Evolutionary conservation across 1,284 basidiomycete genomes (phyloP).

Genomic region (Rugosomyces carneus): DNA sequence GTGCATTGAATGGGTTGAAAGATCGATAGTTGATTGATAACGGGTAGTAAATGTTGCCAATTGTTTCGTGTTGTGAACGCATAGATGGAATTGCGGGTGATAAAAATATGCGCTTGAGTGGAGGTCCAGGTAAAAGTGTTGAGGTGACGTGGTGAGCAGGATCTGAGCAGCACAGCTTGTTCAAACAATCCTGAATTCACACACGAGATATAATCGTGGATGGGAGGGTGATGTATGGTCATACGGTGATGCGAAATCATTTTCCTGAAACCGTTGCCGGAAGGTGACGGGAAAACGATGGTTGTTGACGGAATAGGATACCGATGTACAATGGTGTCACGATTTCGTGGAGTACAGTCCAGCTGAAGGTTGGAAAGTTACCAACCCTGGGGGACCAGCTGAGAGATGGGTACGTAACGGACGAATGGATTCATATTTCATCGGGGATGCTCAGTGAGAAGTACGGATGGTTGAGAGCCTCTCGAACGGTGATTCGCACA

Average conservation of each 20-base stretch:
- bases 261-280: constrained; percentile 4
- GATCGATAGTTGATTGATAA: constrained; percentile 2
- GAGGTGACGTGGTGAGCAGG: neutral
- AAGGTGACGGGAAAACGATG: constrained; percentile 7
- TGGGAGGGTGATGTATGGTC: neutral
- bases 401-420: constrained; percentile 9
- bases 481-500: constrained; percentile 79
- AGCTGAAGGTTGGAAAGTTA: neutral
- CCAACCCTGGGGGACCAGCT: constrained; percentile 1
- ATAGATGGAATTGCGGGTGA: neutral
- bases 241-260: constrained; percentile 1
- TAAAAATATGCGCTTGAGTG: constrained; percentile 2
- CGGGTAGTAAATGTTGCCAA: constrained; percentile 2
- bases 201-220: neutral
- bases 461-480: constrained; percentile 86
- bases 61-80: neutral
- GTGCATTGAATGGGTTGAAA: neutral
- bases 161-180: neutral
- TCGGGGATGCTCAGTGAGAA: constrained; percentile 61
- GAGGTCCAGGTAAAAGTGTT: neutral
- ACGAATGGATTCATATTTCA: constrained; percentile 37
- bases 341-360: constrained; percentile 8
- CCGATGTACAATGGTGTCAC: constrained; percentile 12
- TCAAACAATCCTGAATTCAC: neutral
- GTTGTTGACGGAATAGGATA: constrained; percentile 4